phyloP scores from a whole-genome alignment of 139 green algal species.

The Picochlorum sp. region DNA sequence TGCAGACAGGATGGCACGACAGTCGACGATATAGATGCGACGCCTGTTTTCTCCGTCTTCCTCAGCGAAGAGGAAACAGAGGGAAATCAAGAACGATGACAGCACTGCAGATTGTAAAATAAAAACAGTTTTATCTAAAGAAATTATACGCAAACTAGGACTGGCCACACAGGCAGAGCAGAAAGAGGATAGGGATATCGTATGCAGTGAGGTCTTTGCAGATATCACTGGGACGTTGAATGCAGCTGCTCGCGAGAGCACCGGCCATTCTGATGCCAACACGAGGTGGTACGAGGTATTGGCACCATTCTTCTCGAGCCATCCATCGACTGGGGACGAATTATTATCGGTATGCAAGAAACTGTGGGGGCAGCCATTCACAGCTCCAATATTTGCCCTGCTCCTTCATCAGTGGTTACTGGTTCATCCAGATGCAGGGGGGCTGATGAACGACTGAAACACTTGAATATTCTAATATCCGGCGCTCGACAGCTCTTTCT shows the following conservation, averaged over 20 bases:
- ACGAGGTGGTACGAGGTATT: constrained; percentile 53
- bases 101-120: constrained; percentile 12
- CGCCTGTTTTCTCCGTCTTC: no score
- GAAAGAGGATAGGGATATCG: constrained; percentile 68
- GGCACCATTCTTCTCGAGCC: constrained; percentile 47
- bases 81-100: no score
- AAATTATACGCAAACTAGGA: constrained; percentile 57
- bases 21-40: no score
- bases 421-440: constrained; percentile 37
- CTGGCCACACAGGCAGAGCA: constrained; percentile 56
- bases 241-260: constrained; percentile 30
- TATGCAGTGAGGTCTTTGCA: constrained; percentile 69
- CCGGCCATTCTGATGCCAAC: constrained; percentile 11
- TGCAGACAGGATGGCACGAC: not conserved
- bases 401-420: constrained; percentile 74
- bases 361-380: constrained; percentile 66
- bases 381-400: constrained; percentile 58
- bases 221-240: constrained; percentile 69
- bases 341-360: constrained; percentile 58
- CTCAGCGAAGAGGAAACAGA: no score
- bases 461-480: constrained; percentile 65
- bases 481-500: constrained; percentile 67
- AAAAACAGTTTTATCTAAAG: constrained; percentile 27
- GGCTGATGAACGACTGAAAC: constrained; percentile 56
- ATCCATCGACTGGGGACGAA: constrained; percentile 34